phyloP scores from a whole-genome alignment of 352 stramenopile genomes.

The Pythium scleroteichum region DNA sequence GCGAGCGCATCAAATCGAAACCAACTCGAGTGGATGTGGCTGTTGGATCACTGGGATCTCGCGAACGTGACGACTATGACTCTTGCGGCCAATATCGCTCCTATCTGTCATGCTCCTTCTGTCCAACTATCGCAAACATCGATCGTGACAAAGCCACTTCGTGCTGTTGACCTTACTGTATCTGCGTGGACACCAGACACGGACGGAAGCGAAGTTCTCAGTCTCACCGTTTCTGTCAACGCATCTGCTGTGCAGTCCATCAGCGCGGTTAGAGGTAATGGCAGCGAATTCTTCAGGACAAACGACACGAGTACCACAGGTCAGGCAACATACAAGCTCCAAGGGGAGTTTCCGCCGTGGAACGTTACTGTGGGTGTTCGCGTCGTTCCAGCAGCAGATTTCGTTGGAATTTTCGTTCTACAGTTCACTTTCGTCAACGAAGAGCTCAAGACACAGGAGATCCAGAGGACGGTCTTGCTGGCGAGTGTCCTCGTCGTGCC shows the following conservation, averaged over 20 bases:
- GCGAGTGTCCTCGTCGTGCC: conserved; percentile 21
- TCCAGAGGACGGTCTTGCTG: neutral
- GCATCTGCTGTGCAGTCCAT: conserved; percentile 12
- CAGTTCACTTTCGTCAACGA: conserved; percentile 6
- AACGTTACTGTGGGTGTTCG: conserved; percentile 1
- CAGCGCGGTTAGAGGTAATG: neutral
- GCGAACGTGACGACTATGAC: conserved; percentile 1
- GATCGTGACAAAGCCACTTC: conserved; percentile 20
- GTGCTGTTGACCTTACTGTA: conserved; percentile 9
- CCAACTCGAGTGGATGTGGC: neutral
- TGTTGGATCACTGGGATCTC: conserved; percentile 7
- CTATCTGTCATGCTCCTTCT: conserved; percentile 15
- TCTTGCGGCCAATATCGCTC: conserved; percentile 1
- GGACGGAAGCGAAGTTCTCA: conserved; percentile 18
- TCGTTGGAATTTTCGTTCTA: conserved; percentile 20
- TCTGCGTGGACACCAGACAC: conserved; percentile 11
- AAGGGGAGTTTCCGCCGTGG: neutral
- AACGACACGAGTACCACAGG: too few relatives aligned
- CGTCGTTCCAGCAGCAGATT: conserved; percentile 11
- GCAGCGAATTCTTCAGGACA: neutral
- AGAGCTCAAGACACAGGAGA: conserved; percentile 12
- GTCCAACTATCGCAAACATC: conserved; percentile 10
- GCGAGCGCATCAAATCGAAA: neutral
- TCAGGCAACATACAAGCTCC: neutral
- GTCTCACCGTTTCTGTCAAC: conserved; percentile 11